Percentiles rank a stretch among this genome's conserved stretches.
phyloP scores from a whole-genome alignment of 2,329 filamentous ascomycete genomes.

The Talaromyces sp. region DNA sequence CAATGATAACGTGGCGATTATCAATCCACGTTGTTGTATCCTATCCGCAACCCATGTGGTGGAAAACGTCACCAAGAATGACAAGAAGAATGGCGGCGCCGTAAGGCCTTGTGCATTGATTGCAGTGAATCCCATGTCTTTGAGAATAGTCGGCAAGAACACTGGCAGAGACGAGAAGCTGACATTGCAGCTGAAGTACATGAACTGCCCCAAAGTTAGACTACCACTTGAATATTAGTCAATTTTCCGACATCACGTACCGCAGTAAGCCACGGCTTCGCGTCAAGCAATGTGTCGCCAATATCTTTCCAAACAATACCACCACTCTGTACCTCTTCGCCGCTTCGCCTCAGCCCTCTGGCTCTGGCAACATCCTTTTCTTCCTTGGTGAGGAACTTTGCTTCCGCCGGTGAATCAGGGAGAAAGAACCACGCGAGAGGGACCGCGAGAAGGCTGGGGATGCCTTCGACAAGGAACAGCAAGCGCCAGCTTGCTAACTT shows the following conservation, averaged over 20 bases:
- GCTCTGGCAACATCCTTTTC: constrained; percentile 55
- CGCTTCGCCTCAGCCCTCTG: constrained; percentile 50
- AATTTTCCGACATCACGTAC: constrained; percentile 20
- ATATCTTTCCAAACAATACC: constrained; percentile 45
- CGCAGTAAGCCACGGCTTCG: constrained; percentile 45
- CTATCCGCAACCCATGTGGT: constrained; percentile 63
- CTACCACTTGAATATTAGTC: not conserved
- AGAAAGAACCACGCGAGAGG: constrained; percentile 51
- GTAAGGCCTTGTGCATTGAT: constrained; percentile 67
- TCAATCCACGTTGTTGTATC: constrained; percentile 57
- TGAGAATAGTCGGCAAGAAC: constrained; percentile 59
- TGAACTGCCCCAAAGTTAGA: constrained; percentile 28
- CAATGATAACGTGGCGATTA: constrained; percentile 52
- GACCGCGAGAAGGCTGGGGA: constrained; percentile 54
- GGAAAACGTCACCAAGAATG: constrained; percentile 57
- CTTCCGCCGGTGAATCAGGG: constrained; percentile 49
- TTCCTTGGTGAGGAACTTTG: constrained; percentile 51
- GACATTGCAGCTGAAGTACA: constrained; percentile 59
- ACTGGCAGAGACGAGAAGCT: constrained; percentile 61
- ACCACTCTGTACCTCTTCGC: constrained; percentile 37
- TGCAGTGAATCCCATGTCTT: constrained; percentile 62
- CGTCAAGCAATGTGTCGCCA: constrained; percentile 38
- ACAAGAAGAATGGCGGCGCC: constrained; percentile 64
- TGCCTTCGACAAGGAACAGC: constrained; percentile 60
- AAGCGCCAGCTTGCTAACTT: constrained; percentile 59